Evolutionary conservation across 1,284 basidiomycete species (phyloP).

Genomic region (Ustilago shanxiensis): DNA sequence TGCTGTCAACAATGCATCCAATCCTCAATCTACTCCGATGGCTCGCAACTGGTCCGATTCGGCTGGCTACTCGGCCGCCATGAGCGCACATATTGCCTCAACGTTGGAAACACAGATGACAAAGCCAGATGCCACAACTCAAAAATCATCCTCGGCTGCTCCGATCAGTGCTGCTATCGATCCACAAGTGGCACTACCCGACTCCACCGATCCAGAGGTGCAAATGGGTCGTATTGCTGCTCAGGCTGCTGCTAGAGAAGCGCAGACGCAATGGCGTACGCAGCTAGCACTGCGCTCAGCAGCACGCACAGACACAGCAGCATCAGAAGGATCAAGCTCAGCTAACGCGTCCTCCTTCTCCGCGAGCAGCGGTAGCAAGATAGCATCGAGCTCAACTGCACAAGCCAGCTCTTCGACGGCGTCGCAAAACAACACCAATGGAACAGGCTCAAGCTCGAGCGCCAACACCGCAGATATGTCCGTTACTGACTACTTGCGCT

Average conservation of each 20-base stretch:
- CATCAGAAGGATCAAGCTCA: background rate
- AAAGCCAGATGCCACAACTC: slow-evolving; percentile 6
- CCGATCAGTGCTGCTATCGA: slow-evolving; percentile 31
- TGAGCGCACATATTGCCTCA: slow-evolving; percentile 51
- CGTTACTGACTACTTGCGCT: slow-evolving; percentile 43
- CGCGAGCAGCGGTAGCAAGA: background rate
- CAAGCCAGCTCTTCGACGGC: background rate
- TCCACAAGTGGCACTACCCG: slow-evolving; percentile 9
- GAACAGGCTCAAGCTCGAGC: background rate
- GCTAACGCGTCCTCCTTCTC: background rate
- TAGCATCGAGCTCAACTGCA: background rate
- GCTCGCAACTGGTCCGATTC: slow-evolving; percentile 42
- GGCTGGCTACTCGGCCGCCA: slow-evolving; percentile 55
- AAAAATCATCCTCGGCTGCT: background rate
- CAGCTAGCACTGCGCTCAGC: slow-evolving; percentile 45
- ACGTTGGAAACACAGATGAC: slow-evolving; percentile 36
- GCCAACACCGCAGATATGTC: slow-evolving; percentile 25
- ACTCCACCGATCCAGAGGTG: slow-evolving; percentile 22
- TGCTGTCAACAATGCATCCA: background rate
- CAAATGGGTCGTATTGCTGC: slow-evolving; percentile 56
- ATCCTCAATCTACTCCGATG: slow-evolving; percentile 34
- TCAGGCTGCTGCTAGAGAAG: slow-evolving; percentile 52
- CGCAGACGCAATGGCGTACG: slow-evolving; percentile 53
- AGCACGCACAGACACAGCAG: slow-evolving; percentile 12
- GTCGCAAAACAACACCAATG: background rate